Percentiles rank a stretch among this genome's conserved stretches.
Evolutionary conservation across 805 yeast genomes (phyloP).

Genomic region (Tetrapisispora nanseiensis): DNA sequence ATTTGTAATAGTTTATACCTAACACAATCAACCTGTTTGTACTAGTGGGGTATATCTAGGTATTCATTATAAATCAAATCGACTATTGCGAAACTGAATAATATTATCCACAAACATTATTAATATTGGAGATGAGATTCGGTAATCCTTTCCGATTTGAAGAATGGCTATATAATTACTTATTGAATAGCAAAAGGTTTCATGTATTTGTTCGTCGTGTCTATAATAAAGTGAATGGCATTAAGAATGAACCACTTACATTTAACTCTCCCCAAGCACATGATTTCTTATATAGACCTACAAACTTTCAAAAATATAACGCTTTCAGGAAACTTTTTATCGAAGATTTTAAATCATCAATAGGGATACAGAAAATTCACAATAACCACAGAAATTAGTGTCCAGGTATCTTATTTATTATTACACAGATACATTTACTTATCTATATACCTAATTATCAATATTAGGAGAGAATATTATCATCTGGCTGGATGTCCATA

Average conservation of each 20-base stretch:
- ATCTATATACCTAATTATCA: background rate
- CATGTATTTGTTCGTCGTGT: constrained; percentile 52
- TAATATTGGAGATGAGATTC: too few species aligned
- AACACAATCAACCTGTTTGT: too few species aligned
- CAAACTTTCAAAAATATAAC: constrained; percentile 43
- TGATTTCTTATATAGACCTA: constrained; percentile 36
- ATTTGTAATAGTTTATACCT: too few species aligned
- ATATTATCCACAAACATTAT: too few species aligned
- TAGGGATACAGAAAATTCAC: constrained; percentile 33
- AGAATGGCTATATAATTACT: constrained; percentile 37
- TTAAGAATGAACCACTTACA: constrained; percentile 35
- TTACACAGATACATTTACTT: background rate
- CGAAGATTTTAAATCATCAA: constrained; percentile 48
- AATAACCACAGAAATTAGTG: background rate
- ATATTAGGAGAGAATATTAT: background rate
- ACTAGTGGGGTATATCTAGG: too few species aligned
- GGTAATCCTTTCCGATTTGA: constrained; percentile 33
- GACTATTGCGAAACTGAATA: too few species aligned
- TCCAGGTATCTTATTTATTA: background rate
- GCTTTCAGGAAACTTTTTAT: constrained; percentile 52
- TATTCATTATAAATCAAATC: too few species aligned
- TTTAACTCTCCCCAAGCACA: constrained; percentile 11
- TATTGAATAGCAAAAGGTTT: constrained; percentile 50
- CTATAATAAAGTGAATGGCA: constrained; percentile 54
- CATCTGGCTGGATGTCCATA: too few species aligned